Evolutionary conservation across 345 rosid species (phyloP).

Genomic region (Chamaenerion angustifolium): DNA sequence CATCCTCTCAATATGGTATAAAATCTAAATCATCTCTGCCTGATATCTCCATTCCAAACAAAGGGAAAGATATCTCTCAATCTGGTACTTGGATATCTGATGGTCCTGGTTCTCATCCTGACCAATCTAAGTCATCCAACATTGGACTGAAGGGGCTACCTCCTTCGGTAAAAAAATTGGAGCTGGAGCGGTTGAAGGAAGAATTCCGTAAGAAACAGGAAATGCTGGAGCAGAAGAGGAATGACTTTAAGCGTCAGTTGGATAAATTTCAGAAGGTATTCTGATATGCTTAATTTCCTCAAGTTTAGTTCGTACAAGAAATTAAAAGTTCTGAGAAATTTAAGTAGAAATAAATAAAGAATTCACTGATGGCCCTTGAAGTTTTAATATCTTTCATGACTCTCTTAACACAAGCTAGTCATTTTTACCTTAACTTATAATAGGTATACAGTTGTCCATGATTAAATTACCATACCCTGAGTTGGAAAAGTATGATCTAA

Average conservation of each 20-base stretch:
- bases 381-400: no score
- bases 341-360: not conserved
- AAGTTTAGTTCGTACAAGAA: not conserved
- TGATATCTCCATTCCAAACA: constrained; percentile 25
- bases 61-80: constrained; percentile 38
- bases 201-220: constrained; percentile 80
- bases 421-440: no score
- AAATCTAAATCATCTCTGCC: constrained; percentile 22
- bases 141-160: constrained; percentile 39
- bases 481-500: no score
- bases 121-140: constrained; percentile 30
- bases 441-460: no score
- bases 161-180: constrained; percentile 56
- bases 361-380: no score
- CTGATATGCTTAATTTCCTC: not conserved
- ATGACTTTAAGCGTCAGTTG: constrained; percentile 57
- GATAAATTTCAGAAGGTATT: constrained; percentile 42
- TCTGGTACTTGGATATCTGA: constrained; percentile 25
- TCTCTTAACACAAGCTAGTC: no score
- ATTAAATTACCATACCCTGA: no score
- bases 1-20: constrained; percentile 26
- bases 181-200: constrained; percentile 71
- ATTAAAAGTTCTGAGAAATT: not conserved
- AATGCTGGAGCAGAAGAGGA: constrained; percentile 77
- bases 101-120: constrained; percentile 24